phyloP scores from a whole-genome alignment of 768 basidiomycete species.

The Auricularia cornea region DNA sequence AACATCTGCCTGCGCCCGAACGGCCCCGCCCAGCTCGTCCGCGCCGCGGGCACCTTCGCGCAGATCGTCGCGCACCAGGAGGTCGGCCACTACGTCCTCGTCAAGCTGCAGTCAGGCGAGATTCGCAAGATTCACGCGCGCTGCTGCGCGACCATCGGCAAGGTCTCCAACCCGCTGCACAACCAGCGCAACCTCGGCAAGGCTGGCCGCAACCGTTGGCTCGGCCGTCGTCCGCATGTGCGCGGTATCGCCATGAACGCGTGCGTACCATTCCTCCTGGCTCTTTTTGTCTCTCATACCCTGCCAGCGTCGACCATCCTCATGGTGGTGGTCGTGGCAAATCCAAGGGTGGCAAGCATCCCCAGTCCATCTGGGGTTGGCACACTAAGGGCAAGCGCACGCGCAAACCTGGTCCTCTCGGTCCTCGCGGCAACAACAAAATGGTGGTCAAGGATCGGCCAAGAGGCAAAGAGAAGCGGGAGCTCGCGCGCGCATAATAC shows the following conservation, averaged over 20 bases:
- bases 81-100: slow-evolving; percentile 62
- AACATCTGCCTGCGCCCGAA: slow-evolving; percentile 66
- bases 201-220: slow-evolving; percentile 82
- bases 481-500: slow-evolving; percentile 3
- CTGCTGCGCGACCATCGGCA: slow-evolving; percentile 84
- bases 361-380: slow-evolving; percentile 89
- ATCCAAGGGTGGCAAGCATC: slow-evolving; percentile 92
- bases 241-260: slow-evolving; percentile 98
- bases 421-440: slow-evolving; percentile 84
- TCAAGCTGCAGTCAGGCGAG: slow-evolving; percentile 88
- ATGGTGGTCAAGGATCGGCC: slow-evolving; percentile 83
- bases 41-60: slow-evolving; percentile 82
- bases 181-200: slow-evolving; percentile 81
- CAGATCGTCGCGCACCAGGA: slow-evolving; percentile 75
- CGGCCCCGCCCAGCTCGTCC: slow-evolving; percentile 75
- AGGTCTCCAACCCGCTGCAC: slow-evolving; percentile 86
- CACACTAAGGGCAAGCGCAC: slow-evolving; percentile 88
- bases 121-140: slow-evolving; percentile 65
- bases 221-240: slow-evolving; percentile 76
- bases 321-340: slow-evolving; percentile 98
- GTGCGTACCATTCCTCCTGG: slow-evolving; percentile 35
- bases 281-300: not conserved
- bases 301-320: slow-evolving; percentile 71
- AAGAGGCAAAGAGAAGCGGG: slow-evolving; percentile 51
- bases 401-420: slow-evolving; percentile 84